Evolutionary conservation across 1,139 yeast genomes (phyloP), one percentile per base, ranked within the genome.

Genomic region (Blastobotrys indianensis): DNA sequence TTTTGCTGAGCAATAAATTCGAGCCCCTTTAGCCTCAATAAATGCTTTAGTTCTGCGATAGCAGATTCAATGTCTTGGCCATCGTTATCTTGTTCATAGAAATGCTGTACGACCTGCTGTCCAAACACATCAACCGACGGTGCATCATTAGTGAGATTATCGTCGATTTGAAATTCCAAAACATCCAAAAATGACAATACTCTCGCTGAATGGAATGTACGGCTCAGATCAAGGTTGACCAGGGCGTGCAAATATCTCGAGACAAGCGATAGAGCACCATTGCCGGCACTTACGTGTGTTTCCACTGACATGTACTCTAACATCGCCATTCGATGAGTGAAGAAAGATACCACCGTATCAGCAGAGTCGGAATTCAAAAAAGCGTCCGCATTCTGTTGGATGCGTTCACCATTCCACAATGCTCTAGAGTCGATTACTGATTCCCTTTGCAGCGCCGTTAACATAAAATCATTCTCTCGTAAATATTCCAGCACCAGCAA

Each of bases 261-360:
- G 25, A 78, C 75, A 51, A 80, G 72, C 1, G 84, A 72, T 1
- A 75, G 64, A 0, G 86, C 75, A 1, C 80, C 78, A 29, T 61
- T 57, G 2, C 56, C 58, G 13, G 82, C 73, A n/a, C 80, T 70
- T 47, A 74, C 74, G 58, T 84, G 88, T 30, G 87, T 70, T 54
- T 86, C 94, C 48, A 83, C 65, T n/a, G 92, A 77, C 46, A 86
- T 65, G 55, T 80, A 79, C 53, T 83, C 85, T 31, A 86, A 67
- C 6, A 83, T 67, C 25, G 74, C 68, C 39, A 79, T 75, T 58
- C 95, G 74, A 54, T 79, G 82, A 38, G 70, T 73, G 48, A 83
- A 73, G 55, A 85, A 84, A 0, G 80, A 70, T 38, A 79, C 68
- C 45, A 86, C 69, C 0, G 94, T 72, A 31, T 77, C 74, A 41